These are phyloP conservation scores for Ophiostoma pallidulum DNA, from an alignment of 2,329 filamentous ascomycete genomes.

Conservation along the genomic window DNA sequence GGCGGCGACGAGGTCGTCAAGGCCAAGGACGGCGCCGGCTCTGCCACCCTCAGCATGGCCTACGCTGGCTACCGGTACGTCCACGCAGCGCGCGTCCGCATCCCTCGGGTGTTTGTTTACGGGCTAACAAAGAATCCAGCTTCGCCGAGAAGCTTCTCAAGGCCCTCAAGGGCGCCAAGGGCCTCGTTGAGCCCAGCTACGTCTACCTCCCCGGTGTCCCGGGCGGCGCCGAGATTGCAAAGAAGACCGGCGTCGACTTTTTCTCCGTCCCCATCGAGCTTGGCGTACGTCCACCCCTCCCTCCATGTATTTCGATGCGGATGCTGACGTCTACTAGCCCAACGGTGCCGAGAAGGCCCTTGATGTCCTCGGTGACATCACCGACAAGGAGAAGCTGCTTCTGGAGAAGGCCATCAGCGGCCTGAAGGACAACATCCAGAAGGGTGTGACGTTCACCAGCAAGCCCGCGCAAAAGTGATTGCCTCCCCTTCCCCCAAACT, in stretches of 20 bases:
- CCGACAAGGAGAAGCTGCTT: conserved; percentile 81
- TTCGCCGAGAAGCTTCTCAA: conserved; percentile 93
- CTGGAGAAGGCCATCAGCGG: conserved; percentile 66
- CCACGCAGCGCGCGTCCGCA: background rate
- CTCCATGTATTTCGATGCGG: background rate
- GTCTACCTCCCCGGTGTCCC: conserved; percentile 87
- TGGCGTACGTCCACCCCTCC: conserved; percentile 57
- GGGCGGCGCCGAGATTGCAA: conserved; percentile 76
- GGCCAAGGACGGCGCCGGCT: conserved; percentile 76
- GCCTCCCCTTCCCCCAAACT: conserved; percentile 20
- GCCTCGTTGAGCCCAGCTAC: conserved; percentile 88
- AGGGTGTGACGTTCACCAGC: conserved; percentile 84
- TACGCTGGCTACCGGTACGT: conserved; percentile 82
- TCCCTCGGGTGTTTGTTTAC: no score
- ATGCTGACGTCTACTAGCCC: conserved; percentile 43
- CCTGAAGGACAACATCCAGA: conserved; percentile 85
- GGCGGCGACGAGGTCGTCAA: conserved; percentile 91
- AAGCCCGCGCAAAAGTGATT: conserved; percentile 83
- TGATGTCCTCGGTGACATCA: conserved; percentile 68
- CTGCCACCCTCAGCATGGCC: conserved; percentile 78
- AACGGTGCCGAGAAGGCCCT: conserved; percentile 77
- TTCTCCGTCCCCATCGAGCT: conserved; percentile 96
- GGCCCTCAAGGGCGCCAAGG: conserved; percentile 80
- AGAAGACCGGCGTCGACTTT: conserved; percentile 79
- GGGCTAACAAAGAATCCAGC: conserved; percentile 33